Evolutionary conservation across 2,329 filamentous ascomycete species (phyloP), one percentile per base, ranked within the genome.

Genomic region (Paecilomyces fulvus): DNA sequence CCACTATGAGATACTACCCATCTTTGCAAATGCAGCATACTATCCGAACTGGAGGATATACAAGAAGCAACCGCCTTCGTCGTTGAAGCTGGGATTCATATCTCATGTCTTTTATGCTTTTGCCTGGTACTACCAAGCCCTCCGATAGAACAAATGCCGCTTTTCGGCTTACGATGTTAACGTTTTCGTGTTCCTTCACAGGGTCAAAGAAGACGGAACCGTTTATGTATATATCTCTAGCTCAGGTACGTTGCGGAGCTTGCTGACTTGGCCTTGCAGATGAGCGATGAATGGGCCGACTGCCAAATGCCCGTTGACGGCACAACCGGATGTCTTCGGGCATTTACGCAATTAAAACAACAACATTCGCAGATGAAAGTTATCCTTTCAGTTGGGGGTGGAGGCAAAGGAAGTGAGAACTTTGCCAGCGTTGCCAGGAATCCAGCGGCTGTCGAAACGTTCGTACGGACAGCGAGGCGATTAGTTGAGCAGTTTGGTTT

Each of bases 41-140:
- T 94, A 90, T 70, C 88, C 88, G n/a, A 92, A 90, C 72, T 85
- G 83, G 75, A 79, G 85, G 57, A 83, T 90, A 62, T 90, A 91
- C 73, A 79, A 81, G 56, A 82, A 86, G 60, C 83, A 89, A 64
- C 87, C 87, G 14, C 89, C 89, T 0, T 88, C 83, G 1, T 84
- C 84, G 55, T 76, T 92, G 66, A 88, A 89, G 68, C 84, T 90
- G 70, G 83, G 83, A 61, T 89, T 87, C 65, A 85, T 92, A 65
- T 91, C 87, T 62, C 87, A 90, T 67, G 84, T 92, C 25, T 92
- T 91, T 72, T 92, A 92, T 68, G 88, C 89, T 11, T 92, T 89
- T 80, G 88, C 88, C 57, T 81, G 77, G 79, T 81, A 71, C 64
- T 59, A 60, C 54, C 55, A 60, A 64, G 54, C 53, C 48, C 46